Percentiles rank a stretch among this genome's conserved stretches.
Conservation (phyloP, 176 grass and related monocot species). For the bread wheat (Triticum aestivum) region IWGSC_CS_RefSeq_v2.1 NC_057814.1:215332141-215332640, state of each 20-base stretch:
- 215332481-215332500: slow-evolving; percentile 60
- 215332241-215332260: background rate
- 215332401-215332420: background rate
- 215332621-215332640: slow-evolving; percentile 44
- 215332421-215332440: background rate
- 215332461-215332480: slow-evolving; percentile 47
- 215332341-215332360: slow-evolving; percentile 15
- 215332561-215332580: slow-evolving; percentile 81
- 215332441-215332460: slow-evolving; percentile 54
- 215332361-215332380: slow-evolving; percentile 13
- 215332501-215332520: slow-evolving; percentile 59
- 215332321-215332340: slow-evolving; percentile 14
- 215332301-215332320: background rate
- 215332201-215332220: background rate
- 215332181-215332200: background rate
- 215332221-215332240: background rate
- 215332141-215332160: background rate
- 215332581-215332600: slow-evolving; percentile 87
- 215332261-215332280: background rate
- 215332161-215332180: background rate
- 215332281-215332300: background rate
- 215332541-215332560: slow-evolving; percentile 81
- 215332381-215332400: background rate
- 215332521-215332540: slow-evolving; percentile 88
- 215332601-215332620: slow-evolving; percentile 75